A percentile compares a stretch with the other conserved stretches of the same genome.
These are phyloP conservation scores for Aegilops speltoides DNA, from an alignment of 176 grass and related monocot species.

Conservation along the genomic window DNA sequence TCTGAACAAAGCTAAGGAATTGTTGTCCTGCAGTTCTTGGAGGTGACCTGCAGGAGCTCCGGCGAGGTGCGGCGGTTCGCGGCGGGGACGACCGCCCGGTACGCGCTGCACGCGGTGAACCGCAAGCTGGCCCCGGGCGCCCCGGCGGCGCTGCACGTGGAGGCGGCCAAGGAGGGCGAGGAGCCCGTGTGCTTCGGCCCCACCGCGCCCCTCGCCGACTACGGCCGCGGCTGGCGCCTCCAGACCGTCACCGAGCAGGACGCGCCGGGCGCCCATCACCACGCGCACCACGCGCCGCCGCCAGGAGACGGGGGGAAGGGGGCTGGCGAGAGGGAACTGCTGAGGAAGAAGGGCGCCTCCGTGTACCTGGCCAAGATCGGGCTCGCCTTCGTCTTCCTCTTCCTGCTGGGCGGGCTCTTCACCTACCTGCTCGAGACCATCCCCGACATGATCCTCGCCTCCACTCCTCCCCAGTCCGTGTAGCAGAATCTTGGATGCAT, in stretches of 20 bases:
- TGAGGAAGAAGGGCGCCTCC: neutral
- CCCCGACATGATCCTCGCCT: slow-evolving; percentile 38
- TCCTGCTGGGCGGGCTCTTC: slow-evolving; percentile 69
- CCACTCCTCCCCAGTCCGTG: neutral
- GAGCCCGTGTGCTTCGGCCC: slow-evolving; percentile 83
- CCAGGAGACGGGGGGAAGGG: neutral
- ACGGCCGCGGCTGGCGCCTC: slow-evolving; percentile 75
- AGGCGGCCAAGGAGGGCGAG: slow-evolving; percentile 73
- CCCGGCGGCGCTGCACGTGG: slow-evolving; percentile 67
- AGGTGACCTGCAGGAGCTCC: slow-evolving; percentile 75
- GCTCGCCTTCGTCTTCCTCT: slow-evolving; percentile 71
- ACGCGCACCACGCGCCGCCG: neutral
- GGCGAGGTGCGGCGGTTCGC: slow-evolving; percentile 81
- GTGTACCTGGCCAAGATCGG: slow-evolving; percentile 60
- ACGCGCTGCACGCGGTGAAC: slow-evolving; percentile 71
- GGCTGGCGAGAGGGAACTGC: neutral
- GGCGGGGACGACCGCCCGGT: slow-evolving; percentile 58
- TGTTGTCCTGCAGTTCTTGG: slow-evolving; percentile 71
- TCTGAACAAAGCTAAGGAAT: no score
- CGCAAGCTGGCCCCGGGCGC: slow-evolving; percentile 52
- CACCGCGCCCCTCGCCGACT: slow-evolving; percentile 62
- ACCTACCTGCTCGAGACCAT: slow-evolving; percentile 69
- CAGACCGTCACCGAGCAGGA: slow-evolving; percentile 67
- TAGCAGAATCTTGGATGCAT: neutral
- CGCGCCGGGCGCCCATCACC: neutral